Conservation (phyloP, 2,329 filamentous ascomycete genomes). For the Pyricularia grisea region DNA sequence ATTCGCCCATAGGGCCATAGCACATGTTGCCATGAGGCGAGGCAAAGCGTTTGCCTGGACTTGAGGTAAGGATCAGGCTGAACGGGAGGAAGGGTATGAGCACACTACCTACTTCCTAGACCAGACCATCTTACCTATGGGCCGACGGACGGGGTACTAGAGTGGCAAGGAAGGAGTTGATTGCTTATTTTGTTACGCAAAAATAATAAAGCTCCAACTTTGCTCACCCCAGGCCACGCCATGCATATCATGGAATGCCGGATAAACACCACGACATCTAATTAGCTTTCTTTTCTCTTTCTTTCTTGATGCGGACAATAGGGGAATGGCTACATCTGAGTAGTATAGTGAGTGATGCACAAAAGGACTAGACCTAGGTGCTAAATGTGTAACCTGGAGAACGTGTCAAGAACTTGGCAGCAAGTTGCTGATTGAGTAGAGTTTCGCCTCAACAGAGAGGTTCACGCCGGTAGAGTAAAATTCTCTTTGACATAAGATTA, state of each 20-base stretch:
- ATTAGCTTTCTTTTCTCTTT: neutral
- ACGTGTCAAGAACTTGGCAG: too few species aligned
- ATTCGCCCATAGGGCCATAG: neutral
- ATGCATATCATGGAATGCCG: neutral
- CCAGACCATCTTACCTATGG: neutral
- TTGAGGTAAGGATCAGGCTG: neutral
- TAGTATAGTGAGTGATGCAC: too few species aligned
- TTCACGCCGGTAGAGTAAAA: too few species aligned
- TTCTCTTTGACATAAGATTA: neutral
- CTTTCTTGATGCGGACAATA: neutral
- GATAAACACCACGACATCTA: neutral
- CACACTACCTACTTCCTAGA: neutral
- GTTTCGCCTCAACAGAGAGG: too few species aligned
- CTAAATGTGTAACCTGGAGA: too few species aligned
- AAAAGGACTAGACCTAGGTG: too few species aligned
- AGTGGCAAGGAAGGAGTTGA: neutral
- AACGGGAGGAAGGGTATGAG: neutral
- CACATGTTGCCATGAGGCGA: neutral
- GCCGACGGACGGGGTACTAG: neutral
- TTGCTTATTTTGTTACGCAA: neutral
- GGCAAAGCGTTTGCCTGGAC: neutral
- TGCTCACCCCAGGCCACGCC: neutral
- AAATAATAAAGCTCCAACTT: neutral
- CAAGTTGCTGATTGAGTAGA: too few species aligned
- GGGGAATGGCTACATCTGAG: too few species aligned